Evolutionary conservation across 805 yeast species (phyloP), one percentile per base, ranked within the genome.

Genomic region (Yarrowia porcina): DNA sequence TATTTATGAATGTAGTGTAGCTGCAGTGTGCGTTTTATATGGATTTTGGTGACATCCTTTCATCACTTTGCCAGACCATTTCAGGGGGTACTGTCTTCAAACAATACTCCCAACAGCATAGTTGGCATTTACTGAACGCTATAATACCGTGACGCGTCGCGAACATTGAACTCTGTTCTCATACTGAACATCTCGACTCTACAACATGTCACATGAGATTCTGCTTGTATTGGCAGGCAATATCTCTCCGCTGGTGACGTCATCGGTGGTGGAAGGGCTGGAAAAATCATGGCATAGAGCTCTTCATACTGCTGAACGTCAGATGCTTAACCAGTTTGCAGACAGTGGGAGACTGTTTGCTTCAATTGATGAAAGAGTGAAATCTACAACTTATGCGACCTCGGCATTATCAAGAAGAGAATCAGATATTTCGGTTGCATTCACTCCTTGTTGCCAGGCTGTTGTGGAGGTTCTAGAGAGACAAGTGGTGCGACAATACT

Each of bases 141-240:
- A n/a, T n/a, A n/a, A n/a, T n/a, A n/a, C n/a, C 28, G 28, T 25
- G 36, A 45, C 52, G 52, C 52, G 50, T 15, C 2, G 18, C 33
- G 4, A 11, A 18, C 7, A 12, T 27, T 9, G 28, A 45, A 49
- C 56, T 33, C 35, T 49, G 39, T 49, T 36, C 18, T 49, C 27
- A 13, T 25, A 3, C 54, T 15, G 9, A 17, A 20, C 59, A 52
- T 17, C 50, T 25, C 32, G 33, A 47, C 57, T 17, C 20, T 35
- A 35, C 39, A 5, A n/a, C 45, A 69, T 69, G 71, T 64, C 68
- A 25, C 71, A 68, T 28, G 70, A 69, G 41, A 56, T 68, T 11
- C 49, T 69, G 63, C 56, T 68, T 23, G 69, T 67, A 8, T 52
- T 69, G 47, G 67, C 69, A 7, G 71, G 71, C 30, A 65, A 54